Conservation (phyloP, 371 early-diverging fungal genomes). For the Amoeboaphelidium protococcarum region DNA sequence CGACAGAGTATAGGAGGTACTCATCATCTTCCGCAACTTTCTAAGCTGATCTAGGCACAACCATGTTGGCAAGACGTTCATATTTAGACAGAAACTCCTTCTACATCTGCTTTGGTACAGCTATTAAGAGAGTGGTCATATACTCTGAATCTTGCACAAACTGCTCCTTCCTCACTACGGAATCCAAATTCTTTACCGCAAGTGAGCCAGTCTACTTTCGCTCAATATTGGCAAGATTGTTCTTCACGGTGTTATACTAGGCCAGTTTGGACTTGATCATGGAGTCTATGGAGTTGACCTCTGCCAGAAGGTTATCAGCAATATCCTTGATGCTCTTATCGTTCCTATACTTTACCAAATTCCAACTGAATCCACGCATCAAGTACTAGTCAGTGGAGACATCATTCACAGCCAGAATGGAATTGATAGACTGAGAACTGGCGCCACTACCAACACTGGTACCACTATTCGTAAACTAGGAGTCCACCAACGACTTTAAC, state of each 20-base stretch:
- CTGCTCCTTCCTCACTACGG: slow-evolving; percentile 66
- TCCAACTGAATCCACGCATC: slow-evolving; percentile 93
- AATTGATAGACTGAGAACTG: no score
- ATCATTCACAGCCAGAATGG: no score
- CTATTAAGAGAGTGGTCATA: slow-evolving; percentile 67
- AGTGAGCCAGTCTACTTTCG: slow-evolving; percentile 74
- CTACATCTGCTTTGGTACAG: slow-evolving; percentile 54
- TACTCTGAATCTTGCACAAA: slow-evolving; percentile 76
- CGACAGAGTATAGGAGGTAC: slow-evolving; percentile 69
- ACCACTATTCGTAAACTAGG: no score
- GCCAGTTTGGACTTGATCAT: slow-evolving; percentile 61
- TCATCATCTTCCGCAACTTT: slow-evolving; percentile 76
- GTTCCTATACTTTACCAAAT: slow-evolving; percentile 77
- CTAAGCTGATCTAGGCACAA: slow-evolving; percentile 80
- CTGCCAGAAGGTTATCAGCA: slow-evolving; percentile 25
- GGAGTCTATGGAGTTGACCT: slow-evolving; percentile 53
- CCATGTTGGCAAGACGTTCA: slow-evolving; percentile 67
- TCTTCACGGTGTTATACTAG: slow-evolving; percentile 50
- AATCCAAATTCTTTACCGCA: slow-evolving; percentile 51
- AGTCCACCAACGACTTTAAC: slow-evolving; percentile 28
- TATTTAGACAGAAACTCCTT: slow-evolving; percentile 60
- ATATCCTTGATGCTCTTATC: slow-evolving; percentile 72
- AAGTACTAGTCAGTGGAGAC: no score
- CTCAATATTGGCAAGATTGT: slow-evolving; percentile 41
- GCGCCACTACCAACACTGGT: no score